These are phyloP conservation scores for Brassica hybrid DNA, from an alignment of 441 rosid genomes.

Conservation along the genomic window DNA sequence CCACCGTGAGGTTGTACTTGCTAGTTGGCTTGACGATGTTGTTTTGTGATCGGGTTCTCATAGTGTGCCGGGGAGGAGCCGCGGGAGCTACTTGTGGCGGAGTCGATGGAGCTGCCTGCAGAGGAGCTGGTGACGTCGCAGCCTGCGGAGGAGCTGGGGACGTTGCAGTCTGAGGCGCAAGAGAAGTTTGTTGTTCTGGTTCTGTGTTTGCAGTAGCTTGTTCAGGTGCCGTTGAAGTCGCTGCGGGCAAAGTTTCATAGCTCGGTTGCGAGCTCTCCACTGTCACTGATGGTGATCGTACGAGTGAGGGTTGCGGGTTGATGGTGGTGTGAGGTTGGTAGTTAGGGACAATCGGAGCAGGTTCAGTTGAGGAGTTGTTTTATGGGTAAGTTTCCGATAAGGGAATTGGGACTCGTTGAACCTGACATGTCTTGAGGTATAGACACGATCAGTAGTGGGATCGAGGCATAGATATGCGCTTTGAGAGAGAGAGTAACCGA, in stretches of 20 bases:
- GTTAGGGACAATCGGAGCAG: not conserved
- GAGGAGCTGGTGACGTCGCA: not conserved
- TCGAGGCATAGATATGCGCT: not conserved
- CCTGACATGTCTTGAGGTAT: not conserved
- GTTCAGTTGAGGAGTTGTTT: no score
- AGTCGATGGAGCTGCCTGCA: not conserved
- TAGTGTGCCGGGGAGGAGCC: not conserved
- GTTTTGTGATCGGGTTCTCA: not conserved
- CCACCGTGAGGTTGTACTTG: not conserved
- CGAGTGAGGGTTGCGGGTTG: not conserved
- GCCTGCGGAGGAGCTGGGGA: no score
- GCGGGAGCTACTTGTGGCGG: no score
- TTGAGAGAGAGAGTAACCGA: not conserved
- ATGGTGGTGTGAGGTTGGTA: not conserved
- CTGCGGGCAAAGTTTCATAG: not conserved
- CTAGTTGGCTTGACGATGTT: not conserved
- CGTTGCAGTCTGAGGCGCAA: no score
- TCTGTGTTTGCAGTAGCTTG: no score
- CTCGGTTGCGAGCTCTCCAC: not conserved
- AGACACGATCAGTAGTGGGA: not conserved
- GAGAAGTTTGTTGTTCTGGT: no score
- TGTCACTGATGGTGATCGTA: not conserved
- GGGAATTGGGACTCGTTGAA: no score
- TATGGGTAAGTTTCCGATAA: no score
- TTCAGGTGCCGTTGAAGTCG: not conserved